A percentile compares a stretch with the other conserved stretches of the same genome.
These are phyloP conservation scores for Yamadazyma scolyti DNA, from an alignment of 805 yeast genomes.

Conservation along the genomic window DNA sequence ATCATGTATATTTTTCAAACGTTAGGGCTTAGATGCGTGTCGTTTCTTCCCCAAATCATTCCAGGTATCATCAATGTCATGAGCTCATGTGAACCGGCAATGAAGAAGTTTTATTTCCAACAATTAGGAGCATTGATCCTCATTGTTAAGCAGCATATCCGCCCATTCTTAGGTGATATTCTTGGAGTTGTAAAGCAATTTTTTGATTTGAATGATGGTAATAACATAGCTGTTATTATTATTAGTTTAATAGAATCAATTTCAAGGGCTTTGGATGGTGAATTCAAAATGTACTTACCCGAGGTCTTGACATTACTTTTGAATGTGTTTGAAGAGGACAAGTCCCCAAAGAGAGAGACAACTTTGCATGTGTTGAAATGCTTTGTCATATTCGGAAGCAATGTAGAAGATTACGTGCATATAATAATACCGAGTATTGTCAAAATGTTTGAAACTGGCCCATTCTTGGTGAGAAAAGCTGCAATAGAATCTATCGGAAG, in stretches of 20 bases:
- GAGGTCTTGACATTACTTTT: conserved; percentile 72
- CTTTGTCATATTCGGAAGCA: conserved; percentile 81
- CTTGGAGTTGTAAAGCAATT: conserved; percentile 74
- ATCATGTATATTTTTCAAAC: conserved; percentile 88
- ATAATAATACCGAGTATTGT: conserved; percentile 85
- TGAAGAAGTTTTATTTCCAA: conserved; percentile 84
- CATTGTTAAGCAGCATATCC: conserved; percentile 85
- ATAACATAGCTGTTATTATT: conserved; percentile 69
- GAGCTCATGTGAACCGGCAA: conserved; percentile 72
- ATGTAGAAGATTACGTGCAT: conserved; percentile 84
- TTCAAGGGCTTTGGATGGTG: conserved; percentile 85
- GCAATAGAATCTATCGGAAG: conserved; percentile 84
- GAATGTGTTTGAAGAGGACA: conserved; percentile 71
- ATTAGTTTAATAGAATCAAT: conserved; percentile 78
- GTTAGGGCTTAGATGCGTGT: conserved; percentile 81
- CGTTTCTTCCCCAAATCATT: conserved; percentile 82
- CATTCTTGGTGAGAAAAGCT: conserved; percentile 58
- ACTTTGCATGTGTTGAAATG: conserved; percentile 75
- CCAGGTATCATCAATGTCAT: conserved; percentile 86
- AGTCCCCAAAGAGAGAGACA: conserved; percentile 54
- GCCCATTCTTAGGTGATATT: conserved; percentile 76
- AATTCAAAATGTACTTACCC: conserved; percentile 81
- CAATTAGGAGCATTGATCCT: conserved; percentile 76
- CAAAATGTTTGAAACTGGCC: conserved; percentile 68
- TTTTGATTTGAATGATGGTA: conserved; percentile 46